phyloP scores from a whole-genome alignment of 2,329 filamentous ascomycete species.

The Verticillium longisporum region DNA sequence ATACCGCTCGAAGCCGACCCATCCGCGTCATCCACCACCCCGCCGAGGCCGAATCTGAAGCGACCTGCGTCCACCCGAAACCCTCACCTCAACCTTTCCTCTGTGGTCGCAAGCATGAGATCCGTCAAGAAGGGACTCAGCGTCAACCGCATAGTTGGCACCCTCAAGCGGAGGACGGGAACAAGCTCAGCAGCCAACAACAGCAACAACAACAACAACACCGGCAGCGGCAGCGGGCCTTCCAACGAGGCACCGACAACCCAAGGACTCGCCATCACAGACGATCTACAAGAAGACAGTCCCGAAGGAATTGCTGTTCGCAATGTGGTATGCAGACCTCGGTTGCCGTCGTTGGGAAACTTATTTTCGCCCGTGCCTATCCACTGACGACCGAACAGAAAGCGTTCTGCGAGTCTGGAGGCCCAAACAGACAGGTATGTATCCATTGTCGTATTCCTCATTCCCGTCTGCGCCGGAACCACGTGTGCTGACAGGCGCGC shows the following conservation, averaged over 20 bases:
- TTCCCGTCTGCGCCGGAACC: neutral
- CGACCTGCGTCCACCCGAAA: neutral
- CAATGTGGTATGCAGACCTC: conserved; percentile 48
- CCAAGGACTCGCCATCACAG: neutral
- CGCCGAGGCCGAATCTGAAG: neutral
- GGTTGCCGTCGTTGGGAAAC: neutral
- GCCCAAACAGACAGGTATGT: conserved; percentile 41
- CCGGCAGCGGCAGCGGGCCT: neutral
- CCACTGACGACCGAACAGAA: conserved; percentile 40
- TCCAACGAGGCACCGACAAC: conserved; percentile 6
- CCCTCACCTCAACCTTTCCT: neutral
- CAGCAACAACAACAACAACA: neutral
- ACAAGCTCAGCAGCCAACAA: conserved; percentile 3
- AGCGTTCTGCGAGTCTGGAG: conserved; percentile 73
- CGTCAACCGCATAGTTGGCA: conserved; percentile 50
- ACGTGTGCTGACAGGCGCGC: conserved; percentile 3
- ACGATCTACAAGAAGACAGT: conserved; percentile 39
- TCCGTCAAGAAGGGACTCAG: conserved; percentile 45
- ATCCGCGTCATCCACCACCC: neutral
- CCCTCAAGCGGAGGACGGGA: conserved; percentile 40
- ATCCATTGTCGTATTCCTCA: neutral
- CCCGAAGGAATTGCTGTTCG: conserved; percentile 61
- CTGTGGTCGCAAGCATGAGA: conserved; percentile 17
- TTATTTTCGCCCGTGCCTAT: conserved; percentile 13
- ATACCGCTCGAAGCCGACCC: neutral